Percentiles rank a stretch among this genome's conserved stretches.
These are phyloP conservation scores for Oryza officinalis DNA, from an alignment of 176 grass and related monocot genomes.

Conservation along the genomic window DNA sequence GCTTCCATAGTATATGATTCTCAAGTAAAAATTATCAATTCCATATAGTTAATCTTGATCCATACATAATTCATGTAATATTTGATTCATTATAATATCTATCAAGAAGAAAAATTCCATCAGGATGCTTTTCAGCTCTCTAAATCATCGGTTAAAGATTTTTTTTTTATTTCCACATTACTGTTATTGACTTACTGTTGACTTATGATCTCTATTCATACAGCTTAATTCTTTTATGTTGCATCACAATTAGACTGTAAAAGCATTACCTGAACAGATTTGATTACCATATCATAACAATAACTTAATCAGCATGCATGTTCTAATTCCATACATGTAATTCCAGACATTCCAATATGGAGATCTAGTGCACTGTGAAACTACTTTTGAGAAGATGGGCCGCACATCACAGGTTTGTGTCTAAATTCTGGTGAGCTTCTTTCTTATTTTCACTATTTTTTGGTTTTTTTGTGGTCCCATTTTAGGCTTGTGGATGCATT, in stretches of 20 bases:
- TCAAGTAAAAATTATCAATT: no score
- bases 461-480: background rate
- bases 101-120: background rate
- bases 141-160: background rate
- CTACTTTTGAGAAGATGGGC: slow-evolving; percentile 73
- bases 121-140: background rate
- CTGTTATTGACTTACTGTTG: background rate
- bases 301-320: background rate
- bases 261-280: slow-evolving; percentile 1
- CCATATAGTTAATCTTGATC: background rate
- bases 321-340: slow-evolving; percentile 21
- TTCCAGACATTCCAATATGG: slow-evolving; percentile 75
- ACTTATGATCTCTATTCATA: background rate
- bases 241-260: background rate
- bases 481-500: background rate
- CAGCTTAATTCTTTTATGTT: slow-evolving; percentile 2
- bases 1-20: no score
- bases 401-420: slow-evolving; percentile 82
- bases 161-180: background rate
- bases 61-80: background rate
- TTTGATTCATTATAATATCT: background rate
- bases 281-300: slow-evolving; percentile 6
- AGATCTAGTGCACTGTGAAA: slow-evolving; percentile 81
- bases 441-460: background rate
- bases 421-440: slow-evolving; percentile 19